Percentiles rank a stretch among this genome's conserved stretches.
Conservation (phyloP, 139 green algal genomes). For the Nannochloris sp. region DNA sequence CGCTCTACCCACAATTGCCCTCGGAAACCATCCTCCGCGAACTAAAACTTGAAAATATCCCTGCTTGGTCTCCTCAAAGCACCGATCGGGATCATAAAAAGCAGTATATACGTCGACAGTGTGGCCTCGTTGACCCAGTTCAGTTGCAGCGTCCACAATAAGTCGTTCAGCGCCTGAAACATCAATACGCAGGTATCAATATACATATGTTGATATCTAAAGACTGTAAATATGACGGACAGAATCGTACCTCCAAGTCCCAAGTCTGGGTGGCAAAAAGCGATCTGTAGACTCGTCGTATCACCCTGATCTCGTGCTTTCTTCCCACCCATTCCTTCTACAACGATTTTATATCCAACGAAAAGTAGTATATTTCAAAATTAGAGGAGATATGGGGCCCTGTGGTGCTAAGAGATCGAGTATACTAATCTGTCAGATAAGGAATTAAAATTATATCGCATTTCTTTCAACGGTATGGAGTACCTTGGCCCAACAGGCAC, state of each 20-base stretch:
- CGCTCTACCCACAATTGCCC: slow-evolving; percentile 49
- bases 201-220: not conserved
- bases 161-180: slow-evolving; percentile 81
- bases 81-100: slow-evolving; percentile 68
- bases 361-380: too few species aligned
- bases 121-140: slow-evolving; percentile 68
- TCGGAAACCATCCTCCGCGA: slow-evolving; percentile 77
- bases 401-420: too few species aligned
- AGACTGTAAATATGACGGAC: not conserved
- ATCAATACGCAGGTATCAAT: not conserved
- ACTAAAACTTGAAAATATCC: slow-evolving; percentile 70
- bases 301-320: not conserved
- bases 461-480: too few species aligned
- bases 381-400: too few species aligned
- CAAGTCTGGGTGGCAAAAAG: slow-evolving; percentile 89
- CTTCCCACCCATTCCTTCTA: not conserved
- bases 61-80: slow-evolving; percentile 81
- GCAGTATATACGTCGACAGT: slow-evolving; percentile 85
- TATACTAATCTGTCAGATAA: too few species aligned
- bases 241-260: slow-evolving; percentile 62
- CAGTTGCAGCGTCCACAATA: slow-evolving; percentile 86
- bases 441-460: too few species aligned
- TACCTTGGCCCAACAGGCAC: too few species aligned
- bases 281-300: slow-evolving; percentile 42
- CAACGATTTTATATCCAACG: not conserved